Evolutionary conservation across 345 rosid genomes (phyloP), one percentile per base, ranked within the genome.

Genomic region (Alliaria petiolata): DNA sequence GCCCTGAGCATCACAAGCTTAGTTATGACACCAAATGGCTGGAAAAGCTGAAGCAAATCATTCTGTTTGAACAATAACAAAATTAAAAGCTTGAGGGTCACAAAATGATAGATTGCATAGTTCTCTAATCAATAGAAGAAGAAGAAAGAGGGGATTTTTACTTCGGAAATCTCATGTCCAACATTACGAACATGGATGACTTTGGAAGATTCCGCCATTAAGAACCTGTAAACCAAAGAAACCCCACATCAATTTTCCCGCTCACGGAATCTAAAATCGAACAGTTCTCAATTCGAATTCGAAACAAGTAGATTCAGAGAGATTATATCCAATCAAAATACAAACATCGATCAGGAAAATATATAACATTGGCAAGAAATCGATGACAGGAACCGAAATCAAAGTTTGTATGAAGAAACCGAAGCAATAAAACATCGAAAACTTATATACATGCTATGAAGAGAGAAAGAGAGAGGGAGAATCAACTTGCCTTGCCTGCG

Each of bases 1-100:
- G 99, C 99, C 8, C 99, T 83, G 47, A 95, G 98, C 99, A 95
- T 91, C 33, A 95, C 99, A 66, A 95, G 96, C 87, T 91, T 95
- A 30, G 98, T 91, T 70, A 95, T 89, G 46, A 86, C 96, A 15
- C 99, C 99, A 85, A 95, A 95, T 28, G 96, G 99, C 82, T 95
- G 97, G 74, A 95, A 91, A 66, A 95, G 90, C 85, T 88, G 96
- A 70, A 91, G 96, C 83, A 95, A 81, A 78, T 95, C 99, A 79
- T 91, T 91, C 99, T 95, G 86, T n/a, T 47, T 17, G 55, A 61
- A 69, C 52, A 76, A 58, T 9, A 70, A 20, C 7, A 2, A 16
- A 34, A 7, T 15, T 11, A 39, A 50, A 25, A 31, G n/a, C n/a
- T n/a, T n/a, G n/a, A n/a, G n/a, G n/a, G n/a, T n/a, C n/a, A n/a